Conservation (phyloP, 805 yeast genomes). For the Huiozyma naganishii region DNA sequence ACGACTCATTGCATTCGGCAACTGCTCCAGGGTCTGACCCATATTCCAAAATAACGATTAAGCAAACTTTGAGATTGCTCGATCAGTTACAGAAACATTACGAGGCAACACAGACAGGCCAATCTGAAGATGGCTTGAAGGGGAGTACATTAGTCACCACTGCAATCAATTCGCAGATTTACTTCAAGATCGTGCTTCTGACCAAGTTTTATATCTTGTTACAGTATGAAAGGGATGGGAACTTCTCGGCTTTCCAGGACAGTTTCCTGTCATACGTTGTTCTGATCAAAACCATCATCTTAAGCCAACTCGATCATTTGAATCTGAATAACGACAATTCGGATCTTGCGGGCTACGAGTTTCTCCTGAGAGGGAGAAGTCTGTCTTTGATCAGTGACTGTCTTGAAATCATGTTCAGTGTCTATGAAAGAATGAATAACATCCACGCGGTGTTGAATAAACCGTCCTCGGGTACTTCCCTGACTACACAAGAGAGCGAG, state of each 20-base stretch:
- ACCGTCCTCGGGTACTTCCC: too few species aligned
- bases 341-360: neutral
- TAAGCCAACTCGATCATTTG: neutral
- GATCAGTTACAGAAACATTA: neutral
- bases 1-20: too few species aligned
- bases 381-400: neutral
- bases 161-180: conserved; percentile 15
- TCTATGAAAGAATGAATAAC: neutral
- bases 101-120: neutral
- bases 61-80: neutral
- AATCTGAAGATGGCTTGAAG: neutral
- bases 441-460: neutral
- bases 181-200: conserved; percentile 14
- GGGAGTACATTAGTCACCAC: conserved; percentile 5
- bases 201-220: conserved; percentile 13
- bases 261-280: conserved; percentile 12
- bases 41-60: neutral
- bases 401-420: neutral
- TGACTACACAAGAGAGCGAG: too few species aligned
- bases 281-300: neutral
- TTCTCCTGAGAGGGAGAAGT: neutral
- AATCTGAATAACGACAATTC: neutral
- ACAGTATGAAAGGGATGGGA: conserved; percentile 12
- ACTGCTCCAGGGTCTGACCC: too few species aligned
- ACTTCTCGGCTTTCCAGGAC: conserved; percentile 6